Base-by-base conservation (phyloP, 108 stramenopile species). In the Nitzschia inconspicua region DNA sequence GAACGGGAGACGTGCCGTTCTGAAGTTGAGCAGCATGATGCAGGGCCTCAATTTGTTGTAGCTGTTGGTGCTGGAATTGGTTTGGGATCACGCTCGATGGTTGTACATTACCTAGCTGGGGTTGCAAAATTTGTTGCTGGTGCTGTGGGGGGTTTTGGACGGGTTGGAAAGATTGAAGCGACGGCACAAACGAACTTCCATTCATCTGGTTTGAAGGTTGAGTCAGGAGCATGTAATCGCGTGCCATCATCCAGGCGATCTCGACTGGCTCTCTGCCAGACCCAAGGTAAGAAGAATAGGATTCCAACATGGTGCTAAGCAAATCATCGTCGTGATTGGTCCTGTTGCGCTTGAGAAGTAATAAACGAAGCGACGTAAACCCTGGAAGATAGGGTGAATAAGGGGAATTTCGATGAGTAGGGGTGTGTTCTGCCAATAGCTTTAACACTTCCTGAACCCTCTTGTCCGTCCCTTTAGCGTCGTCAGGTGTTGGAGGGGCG, bases 171-270 rank as follows among this genome's bases (percentile, higher is more conserved):
- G 13, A 4, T 41, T 51, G 63, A 8, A 8, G 19, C 51, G n/a
- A 27, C 13, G 41, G 57, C 41, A 58, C 43, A 3, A 27, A 4
- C 4, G 41, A 6, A 30, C 24, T 30, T n/a, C 5, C n/a, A 1
- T 49, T 27, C 29, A 32, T 46, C 24, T 13, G 11, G 6, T 14
- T 41, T 6, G 30, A 41, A 13, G 53, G 31, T 56, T 70, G 61
- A 16, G 65, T 57, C 47, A 73, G 53, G 24, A 87, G 71, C 57
- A 82, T 76, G 53, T 51, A 91, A 49, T 91, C 89, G 19, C 89
- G 58, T 29, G 79, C 75, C 24, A 85, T 69, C 79, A 88, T 73
- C 61, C 73, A 59, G 11, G 80, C 77, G 48, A 79, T 77, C 20
- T 87, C 84, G 19, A 47, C n/a, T 2, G 59, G 37, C 4, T 68